Evolutionary conservation across 2,329 filamentous ascomycete species (phyloP).

Genomic region (Hymenoscyphus fraxineus): DNA sequence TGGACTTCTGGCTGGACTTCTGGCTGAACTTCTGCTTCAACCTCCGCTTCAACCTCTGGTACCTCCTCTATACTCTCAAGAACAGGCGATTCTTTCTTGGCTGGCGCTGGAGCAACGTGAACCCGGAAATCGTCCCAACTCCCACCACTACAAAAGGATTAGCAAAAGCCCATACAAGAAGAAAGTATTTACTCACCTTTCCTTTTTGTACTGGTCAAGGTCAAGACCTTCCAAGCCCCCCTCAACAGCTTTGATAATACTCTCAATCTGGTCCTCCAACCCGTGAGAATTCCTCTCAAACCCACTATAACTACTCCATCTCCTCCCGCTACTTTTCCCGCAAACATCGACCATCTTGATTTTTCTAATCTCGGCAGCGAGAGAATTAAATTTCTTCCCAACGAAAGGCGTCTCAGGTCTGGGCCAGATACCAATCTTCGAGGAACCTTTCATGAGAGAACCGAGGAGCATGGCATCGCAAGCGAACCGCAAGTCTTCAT

Average conservation of each 20-base stretch:
- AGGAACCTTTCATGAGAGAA: constrained; percentile 25
- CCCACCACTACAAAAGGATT: constrained; percentile 13
- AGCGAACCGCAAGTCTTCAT: constrained; percentile 22
- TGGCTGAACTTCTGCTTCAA: not conserved
- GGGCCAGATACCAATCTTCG: constrained; percentile 29
- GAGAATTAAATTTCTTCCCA: constrained; percentile 21
- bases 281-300: constrained; percentile 21
- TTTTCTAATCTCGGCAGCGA: constrained; percentile 20
- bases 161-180: constrained; percentile 2
- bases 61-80: not conserved
- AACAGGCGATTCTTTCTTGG: not conserved
- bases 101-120: constrained; percentile 3
- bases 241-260: constrained; percentile 20
- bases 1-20: not conserved
- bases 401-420: constrained; percentile 21
- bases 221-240: constrained; percentile 18
- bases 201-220: constrained; percentile 19
- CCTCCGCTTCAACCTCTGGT: not conserved
- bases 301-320: constrained; percentile 19
- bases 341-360: constrained; percentile 26
- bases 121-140: constrained; percentile 10
- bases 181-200: constrained; percentile 16
- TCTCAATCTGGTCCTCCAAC: constrained; percentile 22
- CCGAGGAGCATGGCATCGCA: constrained; percentile 28
- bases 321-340: constrained; percentile 19